phyloP scores from a whole-genome alignment of 306 rosid species.

The Astragalus glycyphyllos region DNA sequence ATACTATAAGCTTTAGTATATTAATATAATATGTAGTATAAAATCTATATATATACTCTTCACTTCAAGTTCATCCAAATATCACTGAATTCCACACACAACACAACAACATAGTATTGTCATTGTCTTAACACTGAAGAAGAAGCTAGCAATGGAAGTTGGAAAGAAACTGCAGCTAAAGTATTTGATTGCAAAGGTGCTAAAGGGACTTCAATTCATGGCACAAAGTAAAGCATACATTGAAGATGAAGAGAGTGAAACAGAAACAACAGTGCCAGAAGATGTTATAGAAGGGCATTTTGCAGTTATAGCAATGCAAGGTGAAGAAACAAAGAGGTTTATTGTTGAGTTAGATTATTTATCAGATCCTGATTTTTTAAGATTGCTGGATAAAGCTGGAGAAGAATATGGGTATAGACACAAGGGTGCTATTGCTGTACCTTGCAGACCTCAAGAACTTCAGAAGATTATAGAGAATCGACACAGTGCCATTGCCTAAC shows the following conservation, averaged over 20 bases:
- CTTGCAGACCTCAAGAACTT: slow-evolving; percentile 66
- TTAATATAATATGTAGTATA: too few species aligned
- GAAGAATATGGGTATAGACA: slow-evolving; percentile 76
- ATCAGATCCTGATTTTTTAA: slow-evolving; percentile 62
- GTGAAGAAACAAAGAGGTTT: slow-evolving; percentile 67
- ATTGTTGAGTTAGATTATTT: slow-evolving; percentile 60
- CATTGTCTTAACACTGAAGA: slow-evolving; percentile 16
- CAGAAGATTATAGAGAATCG: slow-evolving; percentile 55
- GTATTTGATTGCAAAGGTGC: slow-evolving; percentile 49
- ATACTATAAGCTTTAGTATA: too few species aligned
- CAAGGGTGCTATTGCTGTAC: slow-evolving; percentile 70
- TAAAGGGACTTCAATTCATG: slow-evolving; percentile 45
- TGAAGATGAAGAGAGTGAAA: slow-evolving; percentile 37
- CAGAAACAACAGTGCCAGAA: slow-evolving; percentile 41
- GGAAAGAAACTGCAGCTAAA: slow-evolving; percentile 48
- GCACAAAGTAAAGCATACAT: slow-evolving; percentile 34
- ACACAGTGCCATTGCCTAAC: not conserved
- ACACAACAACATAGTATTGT: not conserved
- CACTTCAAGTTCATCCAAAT: too few species aligned
- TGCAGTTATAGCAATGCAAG: slow-evolving; percentile 67
- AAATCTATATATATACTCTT: too few species aligned
- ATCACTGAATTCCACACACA: too few species aligned
- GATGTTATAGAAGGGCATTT: slow-evolving; percentile 68
- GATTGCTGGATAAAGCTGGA: slow-evolving; percentile 57
- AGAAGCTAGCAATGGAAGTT: not conserved